Percentiles rank a stretch among this genome's conserved stretches.
Conservation (phyloP, 2,329 filamentous ascomycete species). For the Penicillium hesseltinei region DNA sequence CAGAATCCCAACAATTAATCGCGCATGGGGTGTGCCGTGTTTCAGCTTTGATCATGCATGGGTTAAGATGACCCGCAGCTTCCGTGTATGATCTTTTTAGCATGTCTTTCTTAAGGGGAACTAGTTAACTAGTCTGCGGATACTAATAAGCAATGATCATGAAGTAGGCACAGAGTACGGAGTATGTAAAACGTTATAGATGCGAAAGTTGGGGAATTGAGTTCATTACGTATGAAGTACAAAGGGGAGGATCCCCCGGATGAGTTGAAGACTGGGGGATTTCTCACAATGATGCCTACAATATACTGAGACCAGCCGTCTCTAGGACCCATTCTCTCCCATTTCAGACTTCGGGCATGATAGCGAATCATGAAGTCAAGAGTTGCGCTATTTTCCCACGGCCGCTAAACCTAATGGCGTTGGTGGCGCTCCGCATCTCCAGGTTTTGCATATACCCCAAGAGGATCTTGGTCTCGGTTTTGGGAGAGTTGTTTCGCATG, state of each 20-base stretch:
- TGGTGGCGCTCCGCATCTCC: constrained; percentile 13
- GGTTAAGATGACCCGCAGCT: not conserved
- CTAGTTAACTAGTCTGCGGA: not conserved
- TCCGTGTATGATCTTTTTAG: not conserved
- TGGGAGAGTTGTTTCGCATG: not conserved
- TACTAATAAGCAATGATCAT: not conserved
- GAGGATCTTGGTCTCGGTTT: too few species aligned
- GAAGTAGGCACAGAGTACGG: not conserved
- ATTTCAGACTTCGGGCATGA: not conserved
- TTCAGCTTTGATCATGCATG: not conserved
- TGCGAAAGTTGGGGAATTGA: not conserved
- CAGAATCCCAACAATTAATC: not conserved
- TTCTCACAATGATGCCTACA: not conserved
- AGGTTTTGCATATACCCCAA: not conserved
- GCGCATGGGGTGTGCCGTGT: not conserved
- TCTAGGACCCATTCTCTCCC: not conserved
- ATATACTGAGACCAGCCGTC: not conserved
- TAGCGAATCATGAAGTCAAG: constrained; percentile 8
- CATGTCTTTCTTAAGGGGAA: not conserved
- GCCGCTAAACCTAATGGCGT: constrained; percentile 7
- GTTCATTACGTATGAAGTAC: constrained; percentile 3
- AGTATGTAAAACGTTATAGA: not conserved
- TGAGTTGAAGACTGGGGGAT: not conserved
- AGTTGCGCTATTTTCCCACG: not conserved
- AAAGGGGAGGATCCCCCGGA: not conserved